These are phyloP conservation scores for Globisporangium alternatum DNA, from an alignment of 352 stramenopile genomes.

Conservation along the genomic window DNA sequence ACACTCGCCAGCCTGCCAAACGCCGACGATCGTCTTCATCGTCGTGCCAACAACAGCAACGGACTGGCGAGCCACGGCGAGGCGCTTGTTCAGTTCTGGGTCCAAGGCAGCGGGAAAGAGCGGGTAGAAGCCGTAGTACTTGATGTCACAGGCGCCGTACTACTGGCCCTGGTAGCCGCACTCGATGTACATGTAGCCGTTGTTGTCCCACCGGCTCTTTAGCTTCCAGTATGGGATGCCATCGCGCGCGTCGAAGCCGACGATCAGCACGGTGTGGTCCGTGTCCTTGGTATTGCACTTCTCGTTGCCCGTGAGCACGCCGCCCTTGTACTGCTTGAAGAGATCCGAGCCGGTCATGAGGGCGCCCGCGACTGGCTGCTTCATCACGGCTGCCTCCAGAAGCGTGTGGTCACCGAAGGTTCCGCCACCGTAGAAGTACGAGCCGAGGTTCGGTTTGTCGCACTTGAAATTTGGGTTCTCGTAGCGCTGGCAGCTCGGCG, in stretches of 20 bases:
- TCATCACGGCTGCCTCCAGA: neutral
- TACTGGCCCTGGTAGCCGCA: conserved; percentile 31
- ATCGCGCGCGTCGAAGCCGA: conserved; percentile 28
- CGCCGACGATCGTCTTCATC: no score
- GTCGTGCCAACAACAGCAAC: neutral
- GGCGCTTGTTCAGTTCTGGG: neutral
- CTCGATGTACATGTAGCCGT: conserved; percentile 33
- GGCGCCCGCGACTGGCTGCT: neutral
- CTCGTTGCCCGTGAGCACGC: neutral
- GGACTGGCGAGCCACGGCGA: no score
- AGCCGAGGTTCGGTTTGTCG: conserved; percentile 11
- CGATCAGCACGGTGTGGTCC: conserved; percentile 18
- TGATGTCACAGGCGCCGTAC: conserved; percentile 55
- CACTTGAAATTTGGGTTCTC: conserved; percentile 14
- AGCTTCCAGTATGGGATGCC: conserved; percentile 30
- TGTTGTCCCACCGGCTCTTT: conserved; percentile 36
- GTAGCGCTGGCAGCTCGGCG: conserved; percentile 5
- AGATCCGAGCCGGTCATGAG: neutral
- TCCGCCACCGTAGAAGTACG: conserved; percentile 4
- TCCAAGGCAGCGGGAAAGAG: no score
- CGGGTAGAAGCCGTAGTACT: no score
- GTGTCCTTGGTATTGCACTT: neutral
- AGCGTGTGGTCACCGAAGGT: neutral
- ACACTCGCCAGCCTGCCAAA: neutral
- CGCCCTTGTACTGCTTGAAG: neutral